These are phyloP conservation scores for Lonicera japonica DNA, from an alignment of 129 eudicot genomes.

Conservation along the genomic window DNA sequence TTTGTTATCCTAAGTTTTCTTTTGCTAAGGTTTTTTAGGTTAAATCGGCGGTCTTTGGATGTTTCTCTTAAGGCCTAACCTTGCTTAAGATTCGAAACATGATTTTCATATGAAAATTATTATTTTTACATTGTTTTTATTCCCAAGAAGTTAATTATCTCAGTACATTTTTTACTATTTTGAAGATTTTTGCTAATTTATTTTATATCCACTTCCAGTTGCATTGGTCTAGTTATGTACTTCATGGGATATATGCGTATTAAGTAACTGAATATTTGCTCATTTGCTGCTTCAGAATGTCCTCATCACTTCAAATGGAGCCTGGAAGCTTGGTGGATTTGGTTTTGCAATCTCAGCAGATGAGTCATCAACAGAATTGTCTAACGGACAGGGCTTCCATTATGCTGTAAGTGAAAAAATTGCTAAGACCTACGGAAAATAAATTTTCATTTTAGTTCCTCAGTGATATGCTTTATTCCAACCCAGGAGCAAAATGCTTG, in stretches of 20 bases:
- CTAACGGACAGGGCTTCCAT: conserved; percentile 69
- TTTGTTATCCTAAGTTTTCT: neutral
- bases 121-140: too few species aligned
- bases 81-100: neutral
- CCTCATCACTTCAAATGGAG: conserved; percentile 89
- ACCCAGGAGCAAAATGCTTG: too few species aligned
- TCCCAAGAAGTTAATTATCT: too few species aligned
- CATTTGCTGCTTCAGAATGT: conserved; percentile 44
- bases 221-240: neutral
- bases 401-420: conserved; percentile 60
- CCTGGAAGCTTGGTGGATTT: conserved; percentile 98
- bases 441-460: neutral
- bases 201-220: neutral
- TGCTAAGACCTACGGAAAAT: neutral
- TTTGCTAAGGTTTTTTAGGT: neutral
- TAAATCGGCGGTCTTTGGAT: neutral
- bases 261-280: neutral
- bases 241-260: neutral
- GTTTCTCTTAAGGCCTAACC: too few species aligned
- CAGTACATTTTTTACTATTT: too few species aligned
- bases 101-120: too few species aligned
- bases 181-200: too few species aligned
- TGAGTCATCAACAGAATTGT: conserved; percentile 43
- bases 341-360: conserved; percentile 76
- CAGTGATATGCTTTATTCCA: too few species aligned